A percentile compares a stretch with the other conserved stretches of the same genome.
Conservation (phyloP, 495 filamentous ascomycete genomes). For the Durotheca rogersii region DNA sequence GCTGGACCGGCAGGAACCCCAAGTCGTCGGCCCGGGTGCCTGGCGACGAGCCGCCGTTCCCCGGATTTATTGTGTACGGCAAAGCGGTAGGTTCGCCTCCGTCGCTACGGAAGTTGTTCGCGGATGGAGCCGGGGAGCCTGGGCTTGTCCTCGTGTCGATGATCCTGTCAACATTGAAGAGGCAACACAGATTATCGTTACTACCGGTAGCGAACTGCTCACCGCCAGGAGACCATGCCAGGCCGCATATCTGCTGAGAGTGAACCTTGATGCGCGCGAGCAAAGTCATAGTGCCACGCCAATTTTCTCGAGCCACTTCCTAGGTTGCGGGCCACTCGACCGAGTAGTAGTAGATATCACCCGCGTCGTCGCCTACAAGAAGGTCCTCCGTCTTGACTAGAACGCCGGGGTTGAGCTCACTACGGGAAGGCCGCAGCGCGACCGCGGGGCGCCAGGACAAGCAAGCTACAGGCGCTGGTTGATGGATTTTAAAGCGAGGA, state of each 20-base stretch:
- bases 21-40: background rate
- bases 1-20: constrained; percentile 1
- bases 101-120: background rate
- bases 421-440: constrained; percentile 44
- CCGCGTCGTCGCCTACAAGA: constrained; percentile 84
- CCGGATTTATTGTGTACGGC: constrained; percentile 14
- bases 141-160: constrained; percentile 35
- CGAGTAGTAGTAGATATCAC: constrained; percentile 82
- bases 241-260: constrained; percentile 86
- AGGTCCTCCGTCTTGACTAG: constrained; percentile 71
- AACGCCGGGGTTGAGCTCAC: constrained; percentile 33
- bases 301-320: constrained; percentile 58
- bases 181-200: constrained; percentile 85
- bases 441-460: constrained; percentile 64
- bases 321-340: constrained; percentile 76
- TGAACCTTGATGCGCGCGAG: constrained; percentile 77
- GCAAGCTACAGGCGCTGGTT: constrained; percentile 72
- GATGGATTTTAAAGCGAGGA: constrained; percentile 74
- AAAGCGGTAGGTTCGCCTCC: constrained; percentile 1
- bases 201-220: constrained; percentile 80
- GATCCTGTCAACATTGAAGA: constrained; percentile 71
- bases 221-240: constrained; percentile 82
- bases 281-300: constrained; percentile 76
- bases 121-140: constrained; percentile 5
- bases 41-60: constrained; percentile 1